Evolutionary conservation across 2,329 filamentous ascomycete species (phyloP).

Genomic region (Colletotrichum gigasporum): DNA sequence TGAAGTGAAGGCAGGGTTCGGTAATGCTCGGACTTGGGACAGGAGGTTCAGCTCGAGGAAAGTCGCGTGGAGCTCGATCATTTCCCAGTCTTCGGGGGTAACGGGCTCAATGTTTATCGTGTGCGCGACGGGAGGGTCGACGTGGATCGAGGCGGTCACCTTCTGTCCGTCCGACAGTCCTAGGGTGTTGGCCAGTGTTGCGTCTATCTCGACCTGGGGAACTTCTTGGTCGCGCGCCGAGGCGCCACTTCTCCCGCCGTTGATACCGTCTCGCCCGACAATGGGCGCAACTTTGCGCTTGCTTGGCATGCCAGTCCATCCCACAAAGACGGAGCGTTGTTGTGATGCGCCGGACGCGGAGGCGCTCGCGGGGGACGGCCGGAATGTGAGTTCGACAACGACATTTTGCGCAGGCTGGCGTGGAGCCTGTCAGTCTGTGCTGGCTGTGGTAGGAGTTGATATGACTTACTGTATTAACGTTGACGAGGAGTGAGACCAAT

Average conservation of each 20-base stretch:
- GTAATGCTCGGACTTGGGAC: constrained; percentile 90
- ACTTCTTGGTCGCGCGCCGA: constrained; percentile 77
- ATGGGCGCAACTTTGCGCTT: constrained; percentile 81
- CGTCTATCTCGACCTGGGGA: constrained; percentile 84
- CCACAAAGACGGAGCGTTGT: constrained; percentile 82
- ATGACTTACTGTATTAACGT: constrained; percentile 82
- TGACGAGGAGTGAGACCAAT: constrained; percentile 85
- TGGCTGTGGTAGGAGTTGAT: not conserved
- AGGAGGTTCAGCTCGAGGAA: constrained; percentile 95
- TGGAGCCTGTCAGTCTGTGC: not conserved
- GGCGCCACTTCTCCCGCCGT: constrained; percentile 63
- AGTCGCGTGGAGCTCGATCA: constrained; percentile 95
- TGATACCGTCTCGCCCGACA: constrained; percentile 78
- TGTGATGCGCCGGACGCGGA: constrained; percentile 56
- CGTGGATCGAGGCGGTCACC: constrained; percentile 76
- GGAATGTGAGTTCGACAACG: constrained; percentile 88
- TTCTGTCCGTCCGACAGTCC: constrained; percentile 85
- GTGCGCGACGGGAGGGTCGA: constrained; percentile 90
- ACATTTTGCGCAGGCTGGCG: constrained; percentile 90
- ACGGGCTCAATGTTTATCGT: constrained; percentile 97
- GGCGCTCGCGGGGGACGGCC: constrained; percentile 55
- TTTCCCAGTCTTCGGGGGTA: constrained; percentile 97
- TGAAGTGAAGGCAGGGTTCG: constrained; percentile 78
- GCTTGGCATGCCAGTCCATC: constrained; percentile 98
- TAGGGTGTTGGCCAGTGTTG: constrained; percentile 80